phyloP scores from a whole-genome alignment of 2,329 filamentous ascomycete species.

The Hypoxylon sp. region DNA sequence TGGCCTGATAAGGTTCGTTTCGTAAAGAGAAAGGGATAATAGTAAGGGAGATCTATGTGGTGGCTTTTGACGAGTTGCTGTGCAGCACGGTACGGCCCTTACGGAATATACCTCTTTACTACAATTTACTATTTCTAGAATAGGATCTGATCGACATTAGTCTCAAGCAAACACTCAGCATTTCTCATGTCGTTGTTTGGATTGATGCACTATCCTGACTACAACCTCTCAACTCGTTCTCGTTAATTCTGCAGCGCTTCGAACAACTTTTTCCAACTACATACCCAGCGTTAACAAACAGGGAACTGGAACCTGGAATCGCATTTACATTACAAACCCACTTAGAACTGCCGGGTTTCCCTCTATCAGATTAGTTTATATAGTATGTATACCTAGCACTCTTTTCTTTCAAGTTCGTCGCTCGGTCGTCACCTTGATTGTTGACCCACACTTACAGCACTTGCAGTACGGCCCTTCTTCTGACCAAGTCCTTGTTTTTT shows the following conservation, averaged over 20 bases:
- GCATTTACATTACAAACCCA: not conserved
- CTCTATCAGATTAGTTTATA: not conserved
- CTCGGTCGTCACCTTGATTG: not conserved
- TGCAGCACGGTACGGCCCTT: slow-evolving; percentile 1
- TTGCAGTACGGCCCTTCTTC: slow-evolving; percentile 17
- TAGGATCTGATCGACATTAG: slow-evolving; percentile 14
- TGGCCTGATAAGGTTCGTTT: slow-evolving; percentile 8
- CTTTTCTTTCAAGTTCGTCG: slow-evolving; percentile 9
- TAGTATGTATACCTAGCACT: slow-evolving; percentile 1
- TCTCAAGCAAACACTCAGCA: slow-evolving; percentile 9
- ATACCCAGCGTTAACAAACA: not conserved
- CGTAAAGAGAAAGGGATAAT: slow-evolving; percentile 7
- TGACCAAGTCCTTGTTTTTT: slow-evolving; percentile 25
- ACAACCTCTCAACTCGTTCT: not conserved
- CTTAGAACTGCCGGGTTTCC: not conserved
- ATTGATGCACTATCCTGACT: not conserved
- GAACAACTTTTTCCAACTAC: not conserved
- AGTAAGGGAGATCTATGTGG: slow-evolving; percentile 16
- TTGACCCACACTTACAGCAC: slow-evolving; percentile 19
- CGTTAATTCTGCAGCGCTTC: not conserved
- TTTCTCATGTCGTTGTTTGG: slow-evolving; percentile 2
- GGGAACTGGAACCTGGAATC: slow-evolving; percentile 9
- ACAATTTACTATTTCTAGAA: slow-evolving; percentile 1
- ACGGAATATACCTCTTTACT: not conserved
- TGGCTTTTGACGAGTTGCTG: slow-evolving; percentile 3